Base-by-base conservation (phyloP, 495 filamentous ascomycete genomes). In the Penicillium ucsense region DNA sequence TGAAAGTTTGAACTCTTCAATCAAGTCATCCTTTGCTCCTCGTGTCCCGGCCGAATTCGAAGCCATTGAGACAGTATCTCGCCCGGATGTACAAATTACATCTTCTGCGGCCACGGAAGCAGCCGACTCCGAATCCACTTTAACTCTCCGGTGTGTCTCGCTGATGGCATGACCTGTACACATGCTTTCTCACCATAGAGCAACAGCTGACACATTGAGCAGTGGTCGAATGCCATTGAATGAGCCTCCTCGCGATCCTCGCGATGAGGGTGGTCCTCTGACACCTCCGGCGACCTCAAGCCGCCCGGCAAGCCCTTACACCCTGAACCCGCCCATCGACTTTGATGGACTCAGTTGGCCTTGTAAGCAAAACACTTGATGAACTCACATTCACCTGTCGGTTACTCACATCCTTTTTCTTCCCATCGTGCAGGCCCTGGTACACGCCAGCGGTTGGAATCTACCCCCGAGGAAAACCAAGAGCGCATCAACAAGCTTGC, bases 371-470 rank as follows among this genome's bases (percentile, higher is more conserved):
- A 8, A 38, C 6, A 8, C 39, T 12, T 12, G 29, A 30, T n/a
- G 9, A 3, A 11, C 31, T 43, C 3, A 7, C 33, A 33, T 29
- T 11, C 29, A 6, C 10, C 28, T 6, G 32, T 7, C 11, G 4
- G 6, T 41, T 0, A 29, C 4, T 37, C 42, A 29, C 8, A 27
- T 33, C 35, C 30, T 30, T 34, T 42, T 11, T 37, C 9, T 41
- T 36, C 27, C 35, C 37, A 40, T 46, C 36, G 46, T 34, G 43
- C 46, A 89, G 86, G 86, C 66, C 70, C 75, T 20, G 90, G 90
- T 44, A 94, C 90, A 0, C 79, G 86, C 42, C 80, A 83, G 56
- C 76, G 90, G 8, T 71, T 89, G 29, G 89, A 95, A 55, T 86
- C 89, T 11, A 83, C 78, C 12, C 78, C 81, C 0, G 82, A 86